Conservation (phyloP, 129 eudicot species). For the Tagetes erecta region DNA sequence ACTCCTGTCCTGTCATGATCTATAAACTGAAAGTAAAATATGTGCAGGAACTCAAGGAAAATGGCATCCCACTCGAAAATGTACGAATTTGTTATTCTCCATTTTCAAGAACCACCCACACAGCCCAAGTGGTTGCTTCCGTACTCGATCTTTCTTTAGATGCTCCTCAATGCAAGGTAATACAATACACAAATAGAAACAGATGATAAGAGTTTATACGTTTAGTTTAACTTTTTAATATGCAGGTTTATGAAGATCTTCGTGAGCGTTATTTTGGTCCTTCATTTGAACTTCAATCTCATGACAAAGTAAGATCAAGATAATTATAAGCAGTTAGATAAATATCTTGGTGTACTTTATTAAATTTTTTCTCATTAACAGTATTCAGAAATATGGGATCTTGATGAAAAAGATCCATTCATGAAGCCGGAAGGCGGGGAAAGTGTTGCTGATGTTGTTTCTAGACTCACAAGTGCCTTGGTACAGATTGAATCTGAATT, state of each 20-base stretch:
- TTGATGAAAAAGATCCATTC: conserved; percentile 88
- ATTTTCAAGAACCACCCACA: conserved; percentile 87
- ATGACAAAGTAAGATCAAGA: conserved; percentile 70
- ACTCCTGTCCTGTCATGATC: background rate
- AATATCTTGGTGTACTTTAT: conserved; percentile 11
- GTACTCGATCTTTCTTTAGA: conserved; percentile 68
- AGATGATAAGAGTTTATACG: background rate
- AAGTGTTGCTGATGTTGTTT: conserved; percentile 92
- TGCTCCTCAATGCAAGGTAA: conserved; percentile 84
- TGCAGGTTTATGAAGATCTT: conserved; percentile 63
- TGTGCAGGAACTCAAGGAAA: conserved; percentile 70
- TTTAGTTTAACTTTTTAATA: background rate
- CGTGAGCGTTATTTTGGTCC: conserved; percentile 93
- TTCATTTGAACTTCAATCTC: conserved; percentile 78
- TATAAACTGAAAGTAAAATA: conserved; percentile 13
- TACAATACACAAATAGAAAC: background rate
- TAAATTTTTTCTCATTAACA: conserved; percentile 19
- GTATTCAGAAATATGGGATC: conserved; percentile 91
- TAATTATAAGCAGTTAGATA: background rate
- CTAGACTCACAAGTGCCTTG: conserved; percentile 79
- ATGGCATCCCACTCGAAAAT: conserved; percentile 51
- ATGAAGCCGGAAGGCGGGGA: conserved; percentile 89
- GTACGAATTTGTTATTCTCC: conserved; percentile 95
- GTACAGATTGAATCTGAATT: conserved; percentile 59
- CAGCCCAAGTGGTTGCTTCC: conserved; percentile 89